Base-by-base conservation (phyloP, 352 stramenopile genomes). In the Globisporangium rhizosaccharum region DNA sequence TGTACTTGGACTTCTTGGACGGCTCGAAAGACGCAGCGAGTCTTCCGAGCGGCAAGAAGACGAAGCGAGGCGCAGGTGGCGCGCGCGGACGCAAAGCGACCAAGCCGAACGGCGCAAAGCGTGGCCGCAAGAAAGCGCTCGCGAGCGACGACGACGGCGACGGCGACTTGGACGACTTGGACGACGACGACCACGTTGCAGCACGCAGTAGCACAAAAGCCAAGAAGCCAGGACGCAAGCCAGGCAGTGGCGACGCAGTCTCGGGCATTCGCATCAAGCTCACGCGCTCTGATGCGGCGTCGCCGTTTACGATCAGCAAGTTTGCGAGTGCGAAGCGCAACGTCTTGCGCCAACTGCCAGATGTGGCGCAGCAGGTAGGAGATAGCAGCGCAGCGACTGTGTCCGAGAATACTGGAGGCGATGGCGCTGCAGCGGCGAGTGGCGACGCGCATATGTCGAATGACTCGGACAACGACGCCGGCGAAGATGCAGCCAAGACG, bases 1-100 rank as follows among this genome's bases (percentile, higher is more conserved):
- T 95, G 86, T 95, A 93, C 61, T 68, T 90, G 14, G 82, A 90
- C 45, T 92, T 95, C 39, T 53, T 95, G 36, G 86, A 95, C 56
- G 86, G 85, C 8, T 72, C 62, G 23, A 91, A 90, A 41, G 63
- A 88, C 37, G 57, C 70, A 2, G 33, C 70, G 3, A 60, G 61
- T 15, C 82, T 49, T 6, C 12, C 39, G 39, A 15, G 12, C 39
- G 39, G 39, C 10, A 45, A 73, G 49, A 67, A 75, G 59, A 82
- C 30, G 30, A 36, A 36, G 30, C 30, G 30, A 36, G 30, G 30
- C 30, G 30, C 30, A 83, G 51, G 50, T 44, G 63, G 54, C 8
- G 41, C 60, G 15, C 48, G 52, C 20, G 67, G 70, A 7, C 72
- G 75, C 36, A 75, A 77, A 23, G 66, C 72, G 46, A 57, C 66